Evolutionary conservation across 352 stramenopile species (phyloP), one percentile per base, ranked within the genome.

Genomic region (Globisporangium acanthophoron): DNA sequence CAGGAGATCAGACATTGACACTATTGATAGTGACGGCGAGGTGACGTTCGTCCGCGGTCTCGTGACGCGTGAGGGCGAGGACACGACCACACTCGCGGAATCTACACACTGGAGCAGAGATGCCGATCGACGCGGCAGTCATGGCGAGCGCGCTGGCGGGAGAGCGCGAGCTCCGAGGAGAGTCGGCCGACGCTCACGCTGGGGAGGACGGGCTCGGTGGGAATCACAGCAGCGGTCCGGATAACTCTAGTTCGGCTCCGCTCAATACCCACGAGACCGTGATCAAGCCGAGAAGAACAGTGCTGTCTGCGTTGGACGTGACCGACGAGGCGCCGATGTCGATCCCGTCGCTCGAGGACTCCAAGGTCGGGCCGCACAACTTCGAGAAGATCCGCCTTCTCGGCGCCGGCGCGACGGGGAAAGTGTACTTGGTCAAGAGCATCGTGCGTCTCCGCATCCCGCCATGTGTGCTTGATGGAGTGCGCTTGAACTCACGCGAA

Each of bases 331-430:
- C 24, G 16, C 16, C 53, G 13, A 20, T 41, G n/a, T 54, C 37
- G 40, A 59, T 56, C 33, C 58, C 62, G 39, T 52, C 52, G 24
- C 59, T 57, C 3, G 49, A 61, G 12, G 53, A 27, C 40, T 16
- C 11, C 35, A 61, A 58, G 52, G 62, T 81, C 29, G 71, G 72
- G 0, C 72, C 70, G 9, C 58, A 78, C 35, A 78, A 81, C 65
- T 82, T 85, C 55, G 71, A 79, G 49, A 81, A 81, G 56, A 66
- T 85, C 39, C 65, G 65, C 13, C 61, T 78, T 21, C 70, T 85
- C 7, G 74, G 72, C 44, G 60, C 57, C 7, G 74, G 74, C 15
- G 71, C 70, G 3, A 76, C 72, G 0, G 74, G 74, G 2, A 62
- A 66, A 6, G 74, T 85, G 5, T 85, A 85, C 54, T 56, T 80